These are phyloP conservation scores for Takakia lepidozioides DNA, from an alignment of 225 moss, liverwort and hornwort genomes.

Conservation along the genomic window DNA sequence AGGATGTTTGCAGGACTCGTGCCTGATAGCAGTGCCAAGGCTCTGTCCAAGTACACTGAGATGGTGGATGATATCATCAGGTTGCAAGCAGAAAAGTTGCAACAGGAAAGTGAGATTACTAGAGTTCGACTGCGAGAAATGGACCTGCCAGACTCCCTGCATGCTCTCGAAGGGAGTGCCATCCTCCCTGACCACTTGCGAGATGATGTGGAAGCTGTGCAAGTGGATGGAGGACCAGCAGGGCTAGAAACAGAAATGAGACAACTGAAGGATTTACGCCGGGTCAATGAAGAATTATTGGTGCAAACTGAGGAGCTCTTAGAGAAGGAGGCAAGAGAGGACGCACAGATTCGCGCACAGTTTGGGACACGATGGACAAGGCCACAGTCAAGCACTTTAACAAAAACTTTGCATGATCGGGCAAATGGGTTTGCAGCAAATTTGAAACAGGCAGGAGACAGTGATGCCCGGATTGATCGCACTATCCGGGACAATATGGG, in stretches of 20 bases:
- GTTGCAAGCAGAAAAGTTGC: slow-evolving; percentile 85
- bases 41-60: slow-evolving; percentile 97
- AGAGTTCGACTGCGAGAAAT: slow-evolving; percentile 90
- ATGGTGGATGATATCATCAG: slow-evolving; percentile 98
- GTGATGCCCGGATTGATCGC: slow-evolving; percentile 93
- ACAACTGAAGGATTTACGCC: slow-evolving; percentile 85
- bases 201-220: slow-evolving; percentile 96
- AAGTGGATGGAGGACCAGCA: slow-evolving; percentile 83
- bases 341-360: slow-evolving; percentile 91
- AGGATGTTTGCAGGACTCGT: slow-evolving; percentile 97
- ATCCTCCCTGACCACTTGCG: slow-evolving; percentile 77
- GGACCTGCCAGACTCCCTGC: slow-evolving; percentile 94
- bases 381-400: slow-evolving; percentile 92
- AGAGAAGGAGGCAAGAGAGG: slow-evolving; percentile 94
- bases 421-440: slow-evolving; percentile 97
- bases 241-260: slow-evolving; percentile 88
- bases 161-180: slow-evolving; percentile 79
- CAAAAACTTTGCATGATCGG: slow-evolving; percentile 91
- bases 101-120: slow-evolving; percentile 97
- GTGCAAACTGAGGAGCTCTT: slow-evolving; percentile 85
- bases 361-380: slow-evolving; percentile 97
- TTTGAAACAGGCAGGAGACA: slow-evolving; percentile 90
- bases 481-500: slow-evolving; percentile 83
- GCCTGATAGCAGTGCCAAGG: slow-evolving; percentile 97
- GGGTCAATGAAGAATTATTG: slow-evolving; percentile 95